Evolutionary conservation across 2,329 filamentous ascomycete species (phyloP), one percentile per base, ranked within the genome.

Genomic region (Colletotrichum sp.): DNA sequence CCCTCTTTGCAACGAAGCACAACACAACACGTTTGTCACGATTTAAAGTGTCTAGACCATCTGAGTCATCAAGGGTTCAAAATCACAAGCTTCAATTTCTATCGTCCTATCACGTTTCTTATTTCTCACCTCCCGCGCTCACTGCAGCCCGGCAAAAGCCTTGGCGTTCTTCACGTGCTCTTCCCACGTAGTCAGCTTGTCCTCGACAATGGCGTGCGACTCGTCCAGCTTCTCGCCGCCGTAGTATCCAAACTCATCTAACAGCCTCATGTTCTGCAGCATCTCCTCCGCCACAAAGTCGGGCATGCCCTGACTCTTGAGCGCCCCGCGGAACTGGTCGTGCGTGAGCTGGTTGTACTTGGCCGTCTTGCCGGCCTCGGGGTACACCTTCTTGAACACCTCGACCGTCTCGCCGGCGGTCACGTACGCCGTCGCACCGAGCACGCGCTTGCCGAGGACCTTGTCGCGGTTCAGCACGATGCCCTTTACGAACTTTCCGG

Each of bases 181-280:
- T 79, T 82, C 84, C 84, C 85, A 86, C 5, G 81, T 82, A 0
- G 81, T 84, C 3, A 85, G 81, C 81, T 82, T 81, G 43, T 85
- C 83, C 5, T 82, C 82, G 6, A 87, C 55, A 32, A 86, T 77
- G 3, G 72, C 77, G 57, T 81, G 67, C 34, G 83, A 85, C 74
- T 82, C 81, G 13, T 79, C 78, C 10, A 87, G 72, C 55, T 80
- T 79, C 36, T 80, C 84, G 1, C 83, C 83, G 6, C 74, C 83
- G 38, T 85, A 88, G 77, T 87, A 88, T 2, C 86, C 86, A 6
- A 83, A 85, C 21, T 85, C 83, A 34, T 84, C 81, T n/a, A 87
- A 75, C 9, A 88, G 79, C n/a, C 83, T 77, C 80, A 86, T 83
- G 72, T 86, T 88, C 80, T 88, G 86, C 15, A 85, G 72, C 77